Conservation (phyloP, 2,329 filamentous ascomycete genomes). For the Hymenoscyphus fraxineus region DNA sequence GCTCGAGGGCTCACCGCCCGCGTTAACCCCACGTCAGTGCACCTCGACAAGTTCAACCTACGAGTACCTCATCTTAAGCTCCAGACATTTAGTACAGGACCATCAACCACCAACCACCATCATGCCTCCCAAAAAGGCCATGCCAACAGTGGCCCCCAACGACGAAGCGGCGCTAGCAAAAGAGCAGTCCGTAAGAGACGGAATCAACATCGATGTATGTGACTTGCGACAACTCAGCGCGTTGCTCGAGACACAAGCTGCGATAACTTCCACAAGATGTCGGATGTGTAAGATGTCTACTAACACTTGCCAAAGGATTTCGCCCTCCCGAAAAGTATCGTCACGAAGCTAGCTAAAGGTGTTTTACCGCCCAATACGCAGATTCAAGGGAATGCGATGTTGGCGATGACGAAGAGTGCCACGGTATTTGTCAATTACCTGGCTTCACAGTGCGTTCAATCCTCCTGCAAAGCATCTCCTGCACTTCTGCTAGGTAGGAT, state of each 20-base stretch:
- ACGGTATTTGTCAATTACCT: conserved; percentile 82
- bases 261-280: neutral
- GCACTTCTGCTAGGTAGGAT: neutral
- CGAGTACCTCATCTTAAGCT: neutral
- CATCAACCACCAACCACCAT: neutral
- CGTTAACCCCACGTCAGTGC: too few relatives aligned
- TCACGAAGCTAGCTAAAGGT: conserved; percentile 74
- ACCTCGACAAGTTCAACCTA: neutral
- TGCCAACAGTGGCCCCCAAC: conserved; percentile 43
- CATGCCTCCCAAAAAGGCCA: conserved; percentile 57
- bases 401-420: conserved; percentile 76
- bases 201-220: conserved; percentile 49
- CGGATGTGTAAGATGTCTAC: neutral
- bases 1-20: too few relatives aligned
- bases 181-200: conserved; percentile 27
- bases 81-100: neutral
- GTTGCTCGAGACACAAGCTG: neutral
- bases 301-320: conserved; percentile 53
- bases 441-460: conserved; percentile 62
- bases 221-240: neutral
- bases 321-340: conserved; percentile 74
- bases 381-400: conserved; percentile 76
- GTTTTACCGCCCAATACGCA: conserved; percentile 77
- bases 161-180: conserved; percentile 39
- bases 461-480: neutral